These are phyloP conservation scores for Diplogelasinospora grovesii DNA, from an alignment of 495 filamentous ascomycete species.

Conservation along the genomic window DNA sequence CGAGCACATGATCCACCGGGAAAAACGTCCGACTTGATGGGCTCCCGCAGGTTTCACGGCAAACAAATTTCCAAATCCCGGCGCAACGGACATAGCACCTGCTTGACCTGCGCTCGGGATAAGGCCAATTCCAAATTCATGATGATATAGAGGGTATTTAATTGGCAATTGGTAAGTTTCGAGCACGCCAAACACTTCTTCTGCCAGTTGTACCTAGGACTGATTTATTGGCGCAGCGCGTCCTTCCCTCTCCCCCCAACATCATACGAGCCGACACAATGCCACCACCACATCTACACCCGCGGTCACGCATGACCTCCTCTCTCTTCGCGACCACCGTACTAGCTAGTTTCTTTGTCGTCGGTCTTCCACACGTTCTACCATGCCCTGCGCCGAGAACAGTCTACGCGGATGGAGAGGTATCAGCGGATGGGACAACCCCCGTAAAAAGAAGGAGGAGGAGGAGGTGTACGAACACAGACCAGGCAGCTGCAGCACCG, in stretches of 20 bases:
- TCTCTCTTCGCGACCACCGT: constrained; percentile 95
- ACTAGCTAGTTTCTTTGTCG: constrained; percentile 81
- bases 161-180: constrained; percentile 8
- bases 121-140: too few species aligned
- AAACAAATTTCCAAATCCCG: too few species aligned
- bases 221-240: constrained; percentile 12
- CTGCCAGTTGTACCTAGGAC: not conserved
- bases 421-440: constrained; percentile 43
- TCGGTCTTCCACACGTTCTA: constrained; percentile 83
- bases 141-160: too few species aligned
- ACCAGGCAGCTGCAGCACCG: too few species aligned
- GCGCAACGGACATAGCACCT: too few species aligned
- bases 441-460: constrained; percentile 37
- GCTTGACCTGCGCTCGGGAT: too few species aligned
- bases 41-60: too few species aligned
- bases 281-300: constrained; percentile 89
- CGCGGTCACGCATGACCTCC: constrained; percentile 80
- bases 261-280: constrained; percentile 47
- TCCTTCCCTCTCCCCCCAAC: not conserved
- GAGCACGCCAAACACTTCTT: not conserved
- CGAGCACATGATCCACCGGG: too few species aligned
- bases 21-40: too few species aligned
- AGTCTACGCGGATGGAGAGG: constrained; percentile 63
- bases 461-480: constrained; percentile 23
- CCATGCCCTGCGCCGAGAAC: constrained; percentile 83